These are phyloP conservation scores for Magnusiomyces tetraspermus DNA, from an alignment of 1,139 yeast genomes.

Conservation along the genomic window DNA sequence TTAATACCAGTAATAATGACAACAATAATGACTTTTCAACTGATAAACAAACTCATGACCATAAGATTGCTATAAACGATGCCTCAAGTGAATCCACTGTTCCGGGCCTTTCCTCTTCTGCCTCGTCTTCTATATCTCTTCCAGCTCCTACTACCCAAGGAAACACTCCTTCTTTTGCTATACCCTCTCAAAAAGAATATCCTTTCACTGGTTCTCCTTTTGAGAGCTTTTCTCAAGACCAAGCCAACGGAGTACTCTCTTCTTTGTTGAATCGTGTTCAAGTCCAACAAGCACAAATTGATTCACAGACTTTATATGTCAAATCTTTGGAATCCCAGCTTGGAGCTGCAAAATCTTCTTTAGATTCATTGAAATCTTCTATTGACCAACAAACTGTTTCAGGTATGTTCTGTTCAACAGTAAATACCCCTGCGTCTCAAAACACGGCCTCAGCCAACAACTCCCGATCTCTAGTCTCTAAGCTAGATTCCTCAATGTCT, in stretches of 20 bases:
- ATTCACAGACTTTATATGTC: constrained; percentile 31
- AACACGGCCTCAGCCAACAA: neutral
- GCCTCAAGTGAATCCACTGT: too few relatives aligned
- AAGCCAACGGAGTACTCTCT: constrained; percentile 10
- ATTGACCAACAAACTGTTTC: constrained; percentile 12
- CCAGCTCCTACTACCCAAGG: neutral
- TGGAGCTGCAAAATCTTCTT: constrained; percentile 31
- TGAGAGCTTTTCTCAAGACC: neutral
- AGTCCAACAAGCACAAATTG: constrained; percentile 34
- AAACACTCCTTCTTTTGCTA: neutral
- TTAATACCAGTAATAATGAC: too few relatives aligned
- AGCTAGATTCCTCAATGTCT: neutral
- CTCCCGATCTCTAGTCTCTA: neutral
- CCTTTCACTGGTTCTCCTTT: neutral
- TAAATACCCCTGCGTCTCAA: neutral
- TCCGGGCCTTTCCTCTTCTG: constrained; percentile 2
- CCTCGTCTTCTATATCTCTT: neutral
- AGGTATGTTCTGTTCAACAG: constrained; percentile 17
- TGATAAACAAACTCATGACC: too few relatives aligned
- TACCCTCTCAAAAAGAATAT: neutral
- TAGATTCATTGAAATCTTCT: constrained; percentile 30
- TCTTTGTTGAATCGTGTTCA: constrained; percentile 30
- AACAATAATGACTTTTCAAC: too few relatives aligned
- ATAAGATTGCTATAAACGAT: neutral
- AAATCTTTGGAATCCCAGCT: constrained; percentile 32